Base-by-base conservation (phyloP, 1,284 basidiomycete genomes). In the Sanghuangporus baumii region DNA sequence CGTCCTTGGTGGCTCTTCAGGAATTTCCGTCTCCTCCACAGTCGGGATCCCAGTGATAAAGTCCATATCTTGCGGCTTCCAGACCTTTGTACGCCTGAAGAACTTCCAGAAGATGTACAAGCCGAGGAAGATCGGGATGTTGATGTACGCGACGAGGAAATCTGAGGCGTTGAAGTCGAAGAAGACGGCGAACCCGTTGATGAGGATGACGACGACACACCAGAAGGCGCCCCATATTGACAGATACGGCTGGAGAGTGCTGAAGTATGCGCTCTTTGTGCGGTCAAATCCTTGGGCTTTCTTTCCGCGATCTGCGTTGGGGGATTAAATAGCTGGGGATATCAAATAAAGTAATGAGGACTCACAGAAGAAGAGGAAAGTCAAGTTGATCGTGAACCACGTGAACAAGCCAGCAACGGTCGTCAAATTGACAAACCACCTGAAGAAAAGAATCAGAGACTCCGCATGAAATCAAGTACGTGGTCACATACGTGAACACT, bases 331-430 rank as follows among this genome's bases (percentile, higher is more conserved):
- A 2, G n/a, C 2, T 9, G 9, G 31, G 6, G 20, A 7, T 12
- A 12, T 6, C 23, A 34, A 1, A 55, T 12, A 56, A 23, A 41
- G 34, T 8, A 55, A 65, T 47, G 71, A 81, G 81, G 2, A 65
- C 79, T 61, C 66, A 85, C 83, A 84, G 82, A 92, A 94, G 73
- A 81, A 84, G 59, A 91, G 71, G 74, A 89, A 93, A 2, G 88
- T 86, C 47, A 88, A 62, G 69, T 88, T 85, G 74, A 93, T 91
- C 57, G 82, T 73, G 68, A 79, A 81, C 87, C 88, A 92, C 52
- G 81, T 81, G 69, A 89, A 81, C 73, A 88, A 78, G 51, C 85
- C 86, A 5, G 81, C 81, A 57, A 84, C 78, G 43, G 85, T 80
- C 5, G 81, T 80, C 43, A 88, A 69, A 69, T 82, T 84, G 67